Conservation (phyloP, 2,329 filamentous ascomycete genomes). For the Lasiodiplodia hormozganensis region DNA sequence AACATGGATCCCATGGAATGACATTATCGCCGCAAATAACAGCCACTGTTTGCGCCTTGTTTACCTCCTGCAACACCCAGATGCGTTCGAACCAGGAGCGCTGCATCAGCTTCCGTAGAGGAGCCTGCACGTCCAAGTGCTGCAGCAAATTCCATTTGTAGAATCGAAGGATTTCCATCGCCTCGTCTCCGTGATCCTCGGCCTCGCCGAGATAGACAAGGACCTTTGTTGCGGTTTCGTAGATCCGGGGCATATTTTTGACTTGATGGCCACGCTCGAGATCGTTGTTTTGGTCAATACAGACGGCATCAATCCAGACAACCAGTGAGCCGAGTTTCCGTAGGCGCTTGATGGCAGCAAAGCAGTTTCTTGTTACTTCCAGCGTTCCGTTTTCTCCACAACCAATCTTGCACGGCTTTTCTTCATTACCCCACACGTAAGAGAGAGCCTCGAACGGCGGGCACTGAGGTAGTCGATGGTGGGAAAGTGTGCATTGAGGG, state of each 20-base stretch:
- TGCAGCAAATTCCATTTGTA: no score
- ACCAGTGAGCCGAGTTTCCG: no score
- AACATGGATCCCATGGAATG: not conserved
- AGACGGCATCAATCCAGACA: not conserved
- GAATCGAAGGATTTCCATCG: not conserved
- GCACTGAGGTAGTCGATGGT: rapidly evolving
- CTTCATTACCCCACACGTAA: not conserved
- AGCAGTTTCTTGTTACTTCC: not conserved
- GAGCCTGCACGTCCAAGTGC: no score
- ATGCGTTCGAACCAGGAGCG: not conserved
- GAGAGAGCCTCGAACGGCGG: not conserved
- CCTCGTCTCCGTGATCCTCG: rapidly evolving
- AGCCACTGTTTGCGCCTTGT: not conserved
- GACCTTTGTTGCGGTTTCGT: not conserved
- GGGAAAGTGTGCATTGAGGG: not conserved
- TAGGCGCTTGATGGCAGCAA: not conserved
- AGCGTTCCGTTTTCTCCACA: not conserved
- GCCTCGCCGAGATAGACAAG: not conserved
- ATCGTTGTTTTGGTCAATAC: not conserved
- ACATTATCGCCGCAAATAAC: not conserved
- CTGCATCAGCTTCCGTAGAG: not conserved
- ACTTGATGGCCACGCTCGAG: not conserved
- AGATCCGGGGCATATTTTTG: not conserved
- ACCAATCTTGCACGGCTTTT: not conserved
- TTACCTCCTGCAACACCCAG: not conserved